A percentile compares a stretch with the other conserved stretches of the same genome.
phyloP scores from a whole-genome alignment of 805 yeast genomes.

The Komagataella phaffii region DNA sequence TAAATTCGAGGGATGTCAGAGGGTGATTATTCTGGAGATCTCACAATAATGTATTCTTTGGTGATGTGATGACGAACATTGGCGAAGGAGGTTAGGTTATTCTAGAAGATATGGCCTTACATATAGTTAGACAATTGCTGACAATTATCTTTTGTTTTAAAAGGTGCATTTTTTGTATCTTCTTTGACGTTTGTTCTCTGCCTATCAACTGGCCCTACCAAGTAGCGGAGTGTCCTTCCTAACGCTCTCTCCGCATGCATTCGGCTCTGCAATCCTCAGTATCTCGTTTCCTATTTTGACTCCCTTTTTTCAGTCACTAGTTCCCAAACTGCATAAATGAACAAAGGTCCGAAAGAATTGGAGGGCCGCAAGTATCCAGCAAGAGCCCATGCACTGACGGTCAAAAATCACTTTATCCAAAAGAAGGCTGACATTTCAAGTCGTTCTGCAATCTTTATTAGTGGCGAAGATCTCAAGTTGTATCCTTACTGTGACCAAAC shows the following conservation, averaged over 20 bases:
- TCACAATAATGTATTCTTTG: too few species aligned
- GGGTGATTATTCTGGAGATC: background rate
- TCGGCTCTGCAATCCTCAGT: background rate
- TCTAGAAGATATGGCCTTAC: background rate
- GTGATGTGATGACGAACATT: too few species aligned
- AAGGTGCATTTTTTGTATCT: too few species aligned
- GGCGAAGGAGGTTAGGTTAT: background rate
- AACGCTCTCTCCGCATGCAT: background rate
- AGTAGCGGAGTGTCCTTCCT: background rate
- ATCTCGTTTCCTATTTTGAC: background rate
- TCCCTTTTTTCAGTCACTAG: background rate
- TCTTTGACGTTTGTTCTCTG: background rate
- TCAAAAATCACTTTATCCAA: constrained; percentile 18
- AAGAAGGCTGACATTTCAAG: constrained; percentile 7
- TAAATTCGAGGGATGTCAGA: background rate
- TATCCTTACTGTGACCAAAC: constrained; percentile 72
- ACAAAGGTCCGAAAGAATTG: constrained; percentile 1
- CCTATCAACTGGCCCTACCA: background rate
- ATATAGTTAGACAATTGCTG: background rate
- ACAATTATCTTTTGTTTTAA: background rate
- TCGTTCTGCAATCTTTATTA: constrained; percentile 31
- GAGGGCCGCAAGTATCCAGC: constrained; percentile 56
- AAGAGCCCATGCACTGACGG: constrained; percentile 54
- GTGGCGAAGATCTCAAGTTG: constrained; percentile 44
- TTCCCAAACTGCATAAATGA: background rate